phyloP scores from a whole-genome alignment of 78 protist species.

The Diacronema lutheri region DNA sequence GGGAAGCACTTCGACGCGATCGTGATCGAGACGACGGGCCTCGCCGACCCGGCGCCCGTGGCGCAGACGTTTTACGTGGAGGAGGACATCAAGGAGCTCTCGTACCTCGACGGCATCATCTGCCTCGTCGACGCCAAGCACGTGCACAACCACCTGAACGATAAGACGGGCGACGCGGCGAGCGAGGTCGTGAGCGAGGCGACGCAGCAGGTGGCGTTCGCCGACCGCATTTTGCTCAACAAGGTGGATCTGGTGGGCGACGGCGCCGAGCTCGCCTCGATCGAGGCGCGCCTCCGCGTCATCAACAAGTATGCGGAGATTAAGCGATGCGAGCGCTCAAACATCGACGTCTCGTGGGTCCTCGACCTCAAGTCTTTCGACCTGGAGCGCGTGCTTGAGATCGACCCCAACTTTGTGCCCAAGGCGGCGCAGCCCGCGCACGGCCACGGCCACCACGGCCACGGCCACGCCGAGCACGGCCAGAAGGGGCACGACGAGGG shows the following conservation, averaged over 20 bases:
- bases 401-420: conserved; percentile 19
- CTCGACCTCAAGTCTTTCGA: conserved; percentile 19
- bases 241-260: conserved; percentile 25
- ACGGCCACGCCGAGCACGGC: too few species aligned
- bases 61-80: conserved; percentile 67
- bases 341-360: background rate
- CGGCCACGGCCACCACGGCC: too few species aligned
- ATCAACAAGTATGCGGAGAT: background rate
- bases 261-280: background rate
- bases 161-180: background rate
- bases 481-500: background rate
- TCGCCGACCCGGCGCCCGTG: conserved; percentile 71
- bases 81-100: conserved; percentile 42
- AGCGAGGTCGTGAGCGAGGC: conserved; percentile 9
- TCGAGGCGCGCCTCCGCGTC: background rate
- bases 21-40: conserved; percentile 72
- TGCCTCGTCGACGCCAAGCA: conserved; percentile 66
- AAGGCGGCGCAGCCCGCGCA: too few species aligned
- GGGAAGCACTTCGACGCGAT: conserved; percentile 55
- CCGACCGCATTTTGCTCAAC: conserved; percentile 44
- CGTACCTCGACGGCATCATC: conserved; percentile 61
- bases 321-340: background rate
- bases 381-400: conserved; percentile 17
- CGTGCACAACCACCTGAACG: background rate
- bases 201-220: conserved; percentile 51